Conservation (phyloP, 2,329 filamentous ascomycete genomes). For the Aspergillus sp. region DNA sequence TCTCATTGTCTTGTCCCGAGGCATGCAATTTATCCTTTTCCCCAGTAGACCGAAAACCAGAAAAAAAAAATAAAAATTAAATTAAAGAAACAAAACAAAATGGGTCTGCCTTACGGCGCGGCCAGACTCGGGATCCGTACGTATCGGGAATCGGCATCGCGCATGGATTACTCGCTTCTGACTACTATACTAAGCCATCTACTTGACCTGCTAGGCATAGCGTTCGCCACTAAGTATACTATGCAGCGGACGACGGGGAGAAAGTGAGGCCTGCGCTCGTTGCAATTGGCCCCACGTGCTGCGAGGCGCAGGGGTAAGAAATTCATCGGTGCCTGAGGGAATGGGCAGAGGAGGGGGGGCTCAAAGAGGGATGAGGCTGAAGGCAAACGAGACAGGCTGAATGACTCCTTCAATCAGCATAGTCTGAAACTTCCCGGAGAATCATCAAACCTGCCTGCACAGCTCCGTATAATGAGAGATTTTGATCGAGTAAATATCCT, state of each 20-base stretch:
- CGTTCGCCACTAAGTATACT: neutral
- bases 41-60: no score
- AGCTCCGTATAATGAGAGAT: neutral
- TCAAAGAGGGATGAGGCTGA: neutral
- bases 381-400: neutral
- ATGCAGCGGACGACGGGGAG: neutral
- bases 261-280: conserved; percentile 11
- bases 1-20: neutral
- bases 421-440: neutral
- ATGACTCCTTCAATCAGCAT: neutral
- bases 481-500: neutral
- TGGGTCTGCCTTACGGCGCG: neutral
- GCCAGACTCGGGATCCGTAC: neutral
- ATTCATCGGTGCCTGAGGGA: neutral
- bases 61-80: no score
- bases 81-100: neutral
- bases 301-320: conserved; percentile 12
- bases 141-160: neutral
- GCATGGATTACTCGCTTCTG: neutral
- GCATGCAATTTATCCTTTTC: no score
- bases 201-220: neutral
- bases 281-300: conserved; percentile 17
- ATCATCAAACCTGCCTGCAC: neutral
- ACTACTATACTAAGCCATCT: neutral
- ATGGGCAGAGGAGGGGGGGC: neutral